These are phyloP conservation scores for Acaromyces ingoldii DNA, from an alignment of 1,284 basidiomycete species.

Conservation along the genomic window DNA sequence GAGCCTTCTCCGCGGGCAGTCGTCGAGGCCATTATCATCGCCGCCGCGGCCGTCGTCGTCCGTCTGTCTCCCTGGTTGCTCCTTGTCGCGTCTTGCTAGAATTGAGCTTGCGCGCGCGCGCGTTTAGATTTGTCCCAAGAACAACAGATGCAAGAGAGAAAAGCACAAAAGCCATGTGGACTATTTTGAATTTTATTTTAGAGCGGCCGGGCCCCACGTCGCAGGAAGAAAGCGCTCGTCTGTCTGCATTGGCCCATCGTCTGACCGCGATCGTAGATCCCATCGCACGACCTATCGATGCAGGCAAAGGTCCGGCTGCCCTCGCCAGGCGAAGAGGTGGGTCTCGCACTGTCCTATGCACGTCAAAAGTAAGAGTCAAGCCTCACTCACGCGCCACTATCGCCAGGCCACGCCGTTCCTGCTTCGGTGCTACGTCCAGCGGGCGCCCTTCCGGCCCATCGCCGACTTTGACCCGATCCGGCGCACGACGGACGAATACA, in stretches of 20 bases:
- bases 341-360: background rate
- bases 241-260: background rate
- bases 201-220: background rate
- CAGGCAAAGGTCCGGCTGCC: background rate
- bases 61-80: too few species aligned
- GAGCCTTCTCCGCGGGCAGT: too few species aligned
- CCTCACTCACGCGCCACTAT: background rate
- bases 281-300: background rate
- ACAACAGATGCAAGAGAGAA: background rate
- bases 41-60: too few species aligned
- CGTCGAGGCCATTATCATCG: too few species aligned
- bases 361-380: background rate
- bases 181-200: background rate
- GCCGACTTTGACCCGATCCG: background rate
- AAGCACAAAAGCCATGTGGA: background rate
- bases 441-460: background rate
- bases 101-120: too few species aligned
- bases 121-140: background rate
- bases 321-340: slow-evolving; percentile 3
- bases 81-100: too few species aligned
- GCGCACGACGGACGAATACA: background rate
- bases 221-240: too few species aligned
- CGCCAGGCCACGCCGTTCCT: background rate
- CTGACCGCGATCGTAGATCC: background rate
- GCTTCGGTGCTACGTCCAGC: background rate